Evolutionary conservation across 805 yeast species (phyloP), one percentile per base, ranked within the genome.

Genomic region (Wickerhamiella sorbophila): DNA sequence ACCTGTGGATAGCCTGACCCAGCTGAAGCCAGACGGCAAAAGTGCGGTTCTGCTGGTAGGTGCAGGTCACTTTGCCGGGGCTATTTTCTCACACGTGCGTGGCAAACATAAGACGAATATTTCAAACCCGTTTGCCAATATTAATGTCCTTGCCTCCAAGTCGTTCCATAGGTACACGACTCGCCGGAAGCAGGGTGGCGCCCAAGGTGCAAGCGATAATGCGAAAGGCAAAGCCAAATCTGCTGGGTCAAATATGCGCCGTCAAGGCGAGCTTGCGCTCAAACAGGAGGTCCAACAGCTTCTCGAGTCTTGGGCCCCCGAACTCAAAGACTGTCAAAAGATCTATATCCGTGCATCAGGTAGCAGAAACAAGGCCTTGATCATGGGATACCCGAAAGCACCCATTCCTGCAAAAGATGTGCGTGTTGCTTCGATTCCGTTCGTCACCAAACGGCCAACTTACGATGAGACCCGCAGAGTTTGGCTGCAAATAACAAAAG

Each of bases 21-120:
- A 22, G 51, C 24, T 69, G 70, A 69, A 65, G 52, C 43, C 42
- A 31, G 12, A 37, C 20, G 48, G 58, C 50, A 31, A 50, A 46
- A 82, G 94, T 4, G 94, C 94, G 0, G 59, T 91, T 10, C 72
- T 91, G 50, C 84, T 91, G 95, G 73, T 91, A 41, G 96, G 96
- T 14, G 96, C 97, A 35, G 98, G 98, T 33, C 96, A 91, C 62
- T 91, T 91, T 65, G 95, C 97, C 0, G 98, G 91, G 16, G 95
- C 95, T 0, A 80, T 91, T 34, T 69, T 91, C 6, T 75, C 85
- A 1, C 96, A 87, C 54, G 66, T 66, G 38, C 78, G 51, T 17
- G 62, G 65, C 42, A 45, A 65, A 66, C 33, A 63, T 66, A 27
- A 72, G 65, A 41, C 67, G 71, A 12, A 55, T 71, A n/a, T 64